These are phyloP conservation scores for Amanita rubescens DNA, from an alignment of 768 basidiomycete genomes.

Conservation along the genomic window DNA sequence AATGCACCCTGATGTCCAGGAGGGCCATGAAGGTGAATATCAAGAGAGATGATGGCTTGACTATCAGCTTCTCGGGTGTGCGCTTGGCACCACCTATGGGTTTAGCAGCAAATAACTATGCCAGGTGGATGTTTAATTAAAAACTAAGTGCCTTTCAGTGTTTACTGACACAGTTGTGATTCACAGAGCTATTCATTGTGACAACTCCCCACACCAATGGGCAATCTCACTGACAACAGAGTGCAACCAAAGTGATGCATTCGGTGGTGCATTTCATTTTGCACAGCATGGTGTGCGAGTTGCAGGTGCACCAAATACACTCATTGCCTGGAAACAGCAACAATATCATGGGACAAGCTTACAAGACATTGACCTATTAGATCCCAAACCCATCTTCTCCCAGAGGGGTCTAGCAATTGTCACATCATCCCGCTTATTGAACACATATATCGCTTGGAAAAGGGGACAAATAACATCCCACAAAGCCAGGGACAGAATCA, in stretches of 20 bases:
- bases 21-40: background rate
- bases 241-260: background rate
- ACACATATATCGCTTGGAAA: too few relatives aligned
- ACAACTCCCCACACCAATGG: slow-evolving; percentile 14
- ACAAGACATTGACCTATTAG: slow-evolving; percentile 6
- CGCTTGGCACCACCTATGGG: slow-evolving; percentile 14
- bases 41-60: background rate
- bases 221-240: slow-evolving; percentile 9
- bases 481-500: too few relatives aligned
- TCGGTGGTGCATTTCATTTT: slow-evolving; percentile 13
- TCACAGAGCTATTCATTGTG: slow-evolving; percentile 10
- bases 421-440: too few relatives aligned
- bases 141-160: background rate
- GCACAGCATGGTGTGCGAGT: slow-evolving; percentile 9
- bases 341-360: slow-evolving; percentile 14
- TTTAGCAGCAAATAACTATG: slow-evolving; percentile 12
- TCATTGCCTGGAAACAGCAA: slow-evolving; percentile 12
- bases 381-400: background rate
- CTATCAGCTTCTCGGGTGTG: slow-evolving; percentile 7
- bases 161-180: background rate
- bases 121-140: slow-evolving; percentile 6
- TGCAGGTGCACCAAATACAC: slow-evolving; percentile 4
- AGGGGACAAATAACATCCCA: too few relatives aligned
- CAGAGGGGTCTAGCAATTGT: too few relatives aligned
- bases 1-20: slow-evolving; percentile 3